phyloP scores from a whole-genome alignment of 176 grass and related monocot species.

The Tuctoria greenei region DNA sequence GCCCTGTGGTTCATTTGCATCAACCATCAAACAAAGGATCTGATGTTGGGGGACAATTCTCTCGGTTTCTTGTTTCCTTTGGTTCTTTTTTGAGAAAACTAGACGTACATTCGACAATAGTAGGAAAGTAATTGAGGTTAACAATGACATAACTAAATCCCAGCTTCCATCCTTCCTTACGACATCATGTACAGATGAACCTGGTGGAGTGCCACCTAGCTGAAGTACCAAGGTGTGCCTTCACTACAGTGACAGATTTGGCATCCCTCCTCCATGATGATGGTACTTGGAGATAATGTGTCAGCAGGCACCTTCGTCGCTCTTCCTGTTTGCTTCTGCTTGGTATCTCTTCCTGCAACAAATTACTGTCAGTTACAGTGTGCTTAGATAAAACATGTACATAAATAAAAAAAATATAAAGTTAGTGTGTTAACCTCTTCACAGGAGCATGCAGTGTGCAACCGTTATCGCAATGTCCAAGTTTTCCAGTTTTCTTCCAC shows the following conservation, averaged over 20 bases:
- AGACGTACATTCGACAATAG: neutral
- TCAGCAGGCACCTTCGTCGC: neutral
- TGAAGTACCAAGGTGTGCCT: neutral
- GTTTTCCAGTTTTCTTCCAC: constrained; percentile 1
- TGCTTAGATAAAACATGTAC: neutral
- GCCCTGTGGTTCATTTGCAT: neutral
- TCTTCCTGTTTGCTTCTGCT: neutral
- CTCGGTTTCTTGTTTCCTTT: neutral
- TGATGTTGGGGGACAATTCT: neutral
- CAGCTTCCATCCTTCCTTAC: neutral
- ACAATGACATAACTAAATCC: constrained; percentile 3
- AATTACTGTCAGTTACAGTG: neutral
- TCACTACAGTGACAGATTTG: neutral
- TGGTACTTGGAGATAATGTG: neutral
- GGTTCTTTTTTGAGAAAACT: too few species aligned
- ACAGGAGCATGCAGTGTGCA: neutral
- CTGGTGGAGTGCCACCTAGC: too few species aligned
- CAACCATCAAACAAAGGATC: constrained; percentile 12
- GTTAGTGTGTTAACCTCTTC: constrained; percentile 4
- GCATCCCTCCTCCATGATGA: neutral
- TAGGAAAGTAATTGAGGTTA: neutral
- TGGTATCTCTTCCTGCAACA: constrained; percentile 6
- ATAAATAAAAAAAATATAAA: neutral
- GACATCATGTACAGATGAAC: neutral
- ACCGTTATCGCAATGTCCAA: neutral